Evolutionary conservation across 306 rosid genomes (phyloP).

Genomic region (Sindora glabra): DNA sequence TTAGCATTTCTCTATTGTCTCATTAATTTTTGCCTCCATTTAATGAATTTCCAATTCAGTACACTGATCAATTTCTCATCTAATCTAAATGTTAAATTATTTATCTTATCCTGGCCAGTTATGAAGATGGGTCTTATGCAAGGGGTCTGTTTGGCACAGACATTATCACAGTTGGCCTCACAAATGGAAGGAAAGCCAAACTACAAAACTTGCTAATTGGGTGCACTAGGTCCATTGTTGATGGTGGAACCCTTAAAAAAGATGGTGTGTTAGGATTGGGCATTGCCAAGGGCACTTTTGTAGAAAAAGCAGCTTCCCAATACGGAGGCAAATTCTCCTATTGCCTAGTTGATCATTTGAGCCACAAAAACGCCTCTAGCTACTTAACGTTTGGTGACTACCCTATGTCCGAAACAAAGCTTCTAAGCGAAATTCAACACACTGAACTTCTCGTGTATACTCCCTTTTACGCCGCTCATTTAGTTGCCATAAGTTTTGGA

Average conservation of each 20-base stretch:
- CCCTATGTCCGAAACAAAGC: background rate
- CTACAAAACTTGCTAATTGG: constrained; percentile 43
- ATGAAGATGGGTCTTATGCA: constrained; percentile 47
- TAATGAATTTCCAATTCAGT: background rate
- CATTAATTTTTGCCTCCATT: background rate
- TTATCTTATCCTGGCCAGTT: constrained; percentile 33
- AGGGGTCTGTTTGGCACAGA: constrained; percentile 64
- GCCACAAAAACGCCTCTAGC: constrained; percentile 36
- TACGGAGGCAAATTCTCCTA: constrained; percentile 61
- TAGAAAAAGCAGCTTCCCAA: constrained; percentile 21
- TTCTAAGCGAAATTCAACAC: background rate
- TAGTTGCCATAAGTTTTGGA: constrained; percentile 43
- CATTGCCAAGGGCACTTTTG: constrained; percentile 29
- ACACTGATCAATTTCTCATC: background rate
- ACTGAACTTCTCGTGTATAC: constrained; percentile 31
- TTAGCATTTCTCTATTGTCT: too few relatives aligned
- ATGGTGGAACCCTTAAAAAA: constrained; percentile 16
- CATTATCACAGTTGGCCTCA: constrained; percentile 34
- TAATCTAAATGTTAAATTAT: background rate
- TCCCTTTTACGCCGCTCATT: constrained; percentile 38
- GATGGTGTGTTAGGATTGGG: constrained; percentile 77
- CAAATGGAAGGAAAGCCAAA: constrained; percentile 31
- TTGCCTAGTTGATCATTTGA: constrained; percentile 69
- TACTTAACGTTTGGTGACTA: constrained; percentile 41
- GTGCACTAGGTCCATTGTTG: constrained; percentile 36